A percentile compares a stretch with the other conserved stretches of the same genome.
Conservation (phyloP, 164 flowering plant genomes). For the Sedum album region DNA sequence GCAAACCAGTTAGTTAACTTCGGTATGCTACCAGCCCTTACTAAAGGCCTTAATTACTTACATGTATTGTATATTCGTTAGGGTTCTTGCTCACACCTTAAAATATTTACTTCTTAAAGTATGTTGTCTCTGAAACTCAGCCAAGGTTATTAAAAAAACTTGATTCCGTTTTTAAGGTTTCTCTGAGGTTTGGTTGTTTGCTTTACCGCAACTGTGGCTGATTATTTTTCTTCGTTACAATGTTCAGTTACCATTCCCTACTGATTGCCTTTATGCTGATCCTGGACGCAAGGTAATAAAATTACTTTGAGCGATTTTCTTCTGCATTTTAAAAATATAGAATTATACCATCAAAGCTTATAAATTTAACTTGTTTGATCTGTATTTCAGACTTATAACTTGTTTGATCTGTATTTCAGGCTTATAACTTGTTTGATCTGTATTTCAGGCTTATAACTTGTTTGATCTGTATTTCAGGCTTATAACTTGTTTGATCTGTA, state of each 20-base stretch:
- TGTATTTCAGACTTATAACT: neutral
- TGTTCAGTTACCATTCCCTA: constrained; percentile 80
- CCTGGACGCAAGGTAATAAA: constrained; percentile 73
- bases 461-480: too few relatives aligned
- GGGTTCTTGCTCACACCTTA: too few relatives aligned
- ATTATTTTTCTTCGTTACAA: neutral
- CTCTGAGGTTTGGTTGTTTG: neutral
- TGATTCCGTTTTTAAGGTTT: neutral
- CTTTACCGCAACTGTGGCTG: neutral
- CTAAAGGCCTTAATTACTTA: too few relatives aligned
- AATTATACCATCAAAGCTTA: too few relatives aligned
- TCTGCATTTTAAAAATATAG: neutral
- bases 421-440: too few relatives aligned
- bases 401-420: too few relatives aligned
- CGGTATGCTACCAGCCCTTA: too few relatives aligned
- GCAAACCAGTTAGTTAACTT: too few relatives aligned
- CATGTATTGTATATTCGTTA: too few relatives aligned
- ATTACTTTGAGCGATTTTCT: neutral
- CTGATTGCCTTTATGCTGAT: constrained; percentile 86
- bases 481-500: constrained; percentile 77
- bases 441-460: too few relatives aligned
- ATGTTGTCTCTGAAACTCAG: neutral
- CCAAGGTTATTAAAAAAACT: neutral
- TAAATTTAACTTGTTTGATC: too few relatives aligned
- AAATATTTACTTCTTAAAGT: neutral